Conservation (phyloP, 2,329 filamentous ascomycete species). For the Pseudocercospora crystallina region DNA sequence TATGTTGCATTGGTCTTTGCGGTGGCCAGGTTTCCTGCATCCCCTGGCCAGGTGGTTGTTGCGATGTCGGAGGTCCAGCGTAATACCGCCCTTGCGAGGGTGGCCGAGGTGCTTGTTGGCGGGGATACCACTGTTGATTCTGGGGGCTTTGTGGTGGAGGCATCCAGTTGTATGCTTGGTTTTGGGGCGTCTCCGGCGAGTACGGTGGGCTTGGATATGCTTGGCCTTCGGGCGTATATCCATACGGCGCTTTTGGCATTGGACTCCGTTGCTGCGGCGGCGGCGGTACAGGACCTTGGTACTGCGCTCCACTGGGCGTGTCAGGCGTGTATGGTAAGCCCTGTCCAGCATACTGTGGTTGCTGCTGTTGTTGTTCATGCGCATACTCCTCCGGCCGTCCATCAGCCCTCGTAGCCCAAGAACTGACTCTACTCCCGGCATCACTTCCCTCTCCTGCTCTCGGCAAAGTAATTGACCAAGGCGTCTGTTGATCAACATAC, state of each 20-base stretch:
- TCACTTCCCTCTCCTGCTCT: background rate
- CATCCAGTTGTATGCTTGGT: no score
- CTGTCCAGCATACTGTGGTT: conserved; percentile 13
- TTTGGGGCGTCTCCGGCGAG: background rate
- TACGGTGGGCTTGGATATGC: conserved; percentile 1
- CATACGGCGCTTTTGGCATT: background rate
- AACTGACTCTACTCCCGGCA: background rate
- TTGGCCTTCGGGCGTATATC: background rate
- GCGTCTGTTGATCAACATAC: conserved; percentile 31
- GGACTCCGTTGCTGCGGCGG: background rate
- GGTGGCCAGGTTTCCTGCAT: no score
- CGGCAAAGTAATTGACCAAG: conserved; percentile 29
- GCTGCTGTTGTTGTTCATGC: conserved; percentile 13
- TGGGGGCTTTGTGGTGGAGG: no score
- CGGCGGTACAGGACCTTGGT: background rate
- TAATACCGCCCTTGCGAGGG: conserved; percentile 13
- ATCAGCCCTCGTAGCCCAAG: background rate
- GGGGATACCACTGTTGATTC: conserved; percentile 4
- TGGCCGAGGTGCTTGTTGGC: conserved; percentile 2
- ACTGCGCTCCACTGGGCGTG: background rate
- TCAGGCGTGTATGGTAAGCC: background rate
- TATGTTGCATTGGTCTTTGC: no score
- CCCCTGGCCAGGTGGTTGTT: conserved; percentile 3
- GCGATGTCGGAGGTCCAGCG: no score
- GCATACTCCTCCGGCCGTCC: conserved; percentile 8